Conservation (phyloP, 768 basidiomycete genomes). For the Agrocybe pediades region DNA sequence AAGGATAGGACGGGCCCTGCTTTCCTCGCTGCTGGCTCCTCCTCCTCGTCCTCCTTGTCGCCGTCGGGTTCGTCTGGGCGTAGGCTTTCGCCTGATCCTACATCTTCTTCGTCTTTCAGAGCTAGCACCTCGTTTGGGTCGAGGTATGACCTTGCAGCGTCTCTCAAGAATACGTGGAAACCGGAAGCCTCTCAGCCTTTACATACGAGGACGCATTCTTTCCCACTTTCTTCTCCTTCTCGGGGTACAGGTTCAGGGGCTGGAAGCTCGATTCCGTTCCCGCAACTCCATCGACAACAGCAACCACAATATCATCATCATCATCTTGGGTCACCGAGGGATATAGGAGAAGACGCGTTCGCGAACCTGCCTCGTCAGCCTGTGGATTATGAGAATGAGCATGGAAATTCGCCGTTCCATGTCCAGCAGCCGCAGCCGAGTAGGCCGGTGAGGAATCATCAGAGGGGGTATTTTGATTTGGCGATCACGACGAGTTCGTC, state of each 20-base stretch:
- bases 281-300: conserved; percentile 18
- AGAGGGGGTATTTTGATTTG: conserved; percentile 57
- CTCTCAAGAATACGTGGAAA: conserved; percentile 52
- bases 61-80: neutral
- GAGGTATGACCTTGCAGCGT: conserved; percentile 60
- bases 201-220: conserved; percentile 47
- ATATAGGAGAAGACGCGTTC: conserved; percentile 34
- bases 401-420: conserved; percentile 31
- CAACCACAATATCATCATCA: neutral
- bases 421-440: conserved; percentile 18
- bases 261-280: conserved; percentile 45
- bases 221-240: conserved; percentile 33
- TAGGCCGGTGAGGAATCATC: conserved; percentile 48
- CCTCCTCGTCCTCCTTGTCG: neutral
- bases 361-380: conserved; percentile 13
- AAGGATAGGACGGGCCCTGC: conserved; percentile 26
- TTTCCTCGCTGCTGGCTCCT: conserved; percentile 8
- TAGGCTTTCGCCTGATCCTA: conserved; percentile 18
- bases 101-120: conserved; percentile 31
- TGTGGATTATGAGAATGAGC: conserved; percentile 22
- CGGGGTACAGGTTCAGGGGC: too few relatives aligned
- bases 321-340: conserved; percentile 53
- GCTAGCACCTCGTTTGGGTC: conserved; percentile 45
- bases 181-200: conserved; percentile 23
- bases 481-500: conserved; percentile 22